A percentile compares a stretch with the other conserved stretches of the same genome.
These are phyloP conservation scores for Suillus bovinus DNA, from an alignment of 768 basidiomycete species.

Conservation along the genomic window DNA sequence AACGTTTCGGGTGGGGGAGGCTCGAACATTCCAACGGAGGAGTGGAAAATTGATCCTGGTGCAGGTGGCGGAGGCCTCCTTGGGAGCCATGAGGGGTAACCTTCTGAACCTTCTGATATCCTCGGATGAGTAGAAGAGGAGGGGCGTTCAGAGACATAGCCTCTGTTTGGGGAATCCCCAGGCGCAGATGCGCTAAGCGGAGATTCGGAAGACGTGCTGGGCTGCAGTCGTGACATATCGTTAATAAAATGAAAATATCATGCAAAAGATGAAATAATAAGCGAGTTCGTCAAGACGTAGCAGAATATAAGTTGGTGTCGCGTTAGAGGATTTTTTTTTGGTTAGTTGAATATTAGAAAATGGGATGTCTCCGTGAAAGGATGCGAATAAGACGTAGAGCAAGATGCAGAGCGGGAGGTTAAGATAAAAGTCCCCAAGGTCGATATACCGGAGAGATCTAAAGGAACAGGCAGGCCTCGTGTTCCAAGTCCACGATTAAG, in stretches of 20 bases:
- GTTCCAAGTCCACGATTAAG: conserved; percentile 35
- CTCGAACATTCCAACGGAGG: conserved; percentile 45
- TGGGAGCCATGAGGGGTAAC: conserved; percentile 86
- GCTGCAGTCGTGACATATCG: conserved; percentile 40
- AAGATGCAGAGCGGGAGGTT: conserved; percentile 18
- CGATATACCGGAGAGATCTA: conserved; percentile 4
- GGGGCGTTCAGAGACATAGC: conserved; percentile 33
- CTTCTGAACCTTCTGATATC: conserved; percentile 51
- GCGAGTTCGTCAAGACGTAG: conserved; percentile 29
- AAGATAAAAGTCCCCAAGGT: conserved; percentile 19
- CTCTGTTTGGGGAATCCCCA: conserved; percentile 27
- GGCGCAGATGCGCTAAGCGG: conserved; percentile 29
- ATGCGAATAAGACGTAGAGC: conserved; percentile 22
- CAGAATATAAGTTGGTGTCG: conserved; percentile 31
- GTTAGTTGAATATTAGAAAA: conserved; percentile 21
- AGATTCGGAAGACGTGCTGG: conserved; percentile 29
- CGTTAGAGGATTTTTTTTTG: conserved; percentile 31
- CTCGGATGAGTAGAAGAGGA: conserved; percentile 37
- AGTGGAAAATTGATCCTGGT: conserved; percentile 70
- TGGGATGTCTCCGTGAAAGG: neutral
- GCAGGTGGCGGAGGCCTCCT: conserved; percentile 74
- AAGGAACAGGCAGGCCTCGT: conserved; percentile 46
- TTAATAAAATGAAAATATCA: conserved; percentile 30
- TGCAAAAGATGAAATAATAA: conserved; percentile 32
- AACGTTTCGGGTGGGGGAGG: conserved; percentile 32